Percentiles rank a stretch among this genome's conserved stretches.
Conservation (phyloP, 768 basidiomycete species). For the Suillus spraguei region DNA sequence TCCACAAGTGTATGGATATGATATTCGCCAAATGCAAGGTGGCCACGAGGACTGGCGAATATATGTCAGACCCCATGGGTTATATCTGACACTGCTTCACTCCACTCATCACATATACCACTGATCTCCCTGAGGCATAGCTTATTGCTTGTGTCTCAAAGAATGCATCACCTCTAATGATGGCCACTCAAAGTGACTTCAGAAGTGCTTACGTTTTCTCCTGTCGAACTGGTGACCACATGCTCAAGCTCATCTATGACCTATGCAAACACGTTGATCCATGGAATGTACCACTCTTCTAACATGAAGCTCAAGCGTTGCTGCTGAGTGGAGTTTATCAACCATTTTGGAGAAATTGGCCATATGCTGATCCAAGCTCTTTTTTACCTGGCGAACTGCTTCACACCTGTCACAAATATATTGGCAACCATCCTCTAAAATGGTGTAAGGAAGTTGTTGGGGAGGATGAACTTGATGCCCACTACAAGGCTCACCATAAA, state of each 20-base stretch:
- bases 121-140: constrained; percentile 9
- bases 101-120: constrained; percentile 14
- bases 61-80: too few species aligned
- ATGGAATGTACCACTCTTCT: constrained; percentile 28
- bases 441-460: constrained; percentile 41
- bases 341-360: constrained; percentile 42
- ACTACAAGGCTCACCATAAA: constrained; percentile 30
- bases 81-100: constrained; percentile 11
- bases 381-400: constrained; percentile 40
- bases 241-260: constrained; percentile 3
- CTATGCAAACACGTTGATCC: constrained; percentile 18
- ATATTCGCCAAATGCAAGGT: too few species aligned
- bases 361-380: constrained; percentile 31
- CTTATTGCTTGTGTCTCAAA: constrained; percentile 11
- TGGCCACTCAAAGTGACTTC: constrained; percentile 9
- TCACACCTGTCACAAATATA: constrained; percentile 33
- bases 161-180: constrained; percentile 11
- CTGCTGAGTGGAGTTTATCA: constrained; percentile 12
- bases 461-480: constrained; percentile 36
- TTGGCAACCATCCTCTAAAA: constrained; percentile 37
- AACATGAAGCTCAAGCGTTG: constrained; percentile 18
- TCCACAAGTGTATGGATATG: too few species aligned
- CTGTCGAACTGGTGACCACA: background rate
- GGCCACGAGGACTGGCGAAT: too few species aligned
- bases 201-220: background rate